Base-by-base conservation (phyloP, 129 eudicot species). In the Apium graveolens region DNA sequence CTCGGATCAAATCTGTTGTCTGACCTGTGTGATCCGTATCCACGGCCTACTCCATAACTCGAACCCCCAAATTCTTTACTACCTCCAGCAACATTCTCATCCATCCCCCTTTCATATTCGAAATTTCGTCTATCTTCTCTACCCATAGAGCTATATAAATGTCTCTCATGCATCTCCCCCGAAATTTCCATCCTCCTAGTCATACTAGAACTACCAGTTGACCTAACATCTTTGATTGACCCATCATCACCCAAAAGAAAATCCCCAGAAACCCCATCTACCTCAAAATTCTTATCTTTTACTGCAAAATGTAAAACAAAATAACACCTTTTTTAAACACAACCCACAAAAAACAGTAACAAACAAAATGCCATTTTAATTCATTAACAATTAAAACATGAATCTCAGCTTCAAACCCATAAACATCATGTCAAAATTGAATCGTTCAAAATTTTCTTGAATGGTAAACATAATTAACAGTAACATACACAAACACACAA, bases 171-270 rank as follows among this genome's bases (percentile, higher is more conserved):
- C 74, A 72, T 48, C 73, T 76, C 70, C n/a, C 48, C 62, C 24
- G 39, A 69, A 71, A 53, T 43, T 77, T 74, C 80, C 78, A 81
- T 74, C 24, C 77, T 73, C 82, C 80, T 84, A 24, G 20, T 69
- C 55, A 80, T 80, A 79, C 87, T 79, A 45, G 89, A 88, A 85
- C 83, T 86, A 79, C 73, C 88, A 77, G 46, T 80, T 63, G 85
- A 86, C 75, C 82, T 82, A 16, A 69, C 83, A 57, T 84, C 93
- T 84, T 80, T 81, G 57, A 86, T 91, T 51, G 89, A 85, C 42
- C 82, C 87, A 76, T 83, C 84, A 84, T 60, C 68, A 9, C 78
- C 73, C 86, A 77, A 70, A 77, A 74, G 87, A 21, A 89, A 88
- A 78, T 82, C 86, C 78, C 80, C 89, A 8, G 88, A 87, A 43